Percentiles rank a stretch among this genome's conserved stretches.
phyloP scores from a whole-genome alignment of 2,329 filamentous ascomycete species.

The Tolypocladium tundrense region DNA sequence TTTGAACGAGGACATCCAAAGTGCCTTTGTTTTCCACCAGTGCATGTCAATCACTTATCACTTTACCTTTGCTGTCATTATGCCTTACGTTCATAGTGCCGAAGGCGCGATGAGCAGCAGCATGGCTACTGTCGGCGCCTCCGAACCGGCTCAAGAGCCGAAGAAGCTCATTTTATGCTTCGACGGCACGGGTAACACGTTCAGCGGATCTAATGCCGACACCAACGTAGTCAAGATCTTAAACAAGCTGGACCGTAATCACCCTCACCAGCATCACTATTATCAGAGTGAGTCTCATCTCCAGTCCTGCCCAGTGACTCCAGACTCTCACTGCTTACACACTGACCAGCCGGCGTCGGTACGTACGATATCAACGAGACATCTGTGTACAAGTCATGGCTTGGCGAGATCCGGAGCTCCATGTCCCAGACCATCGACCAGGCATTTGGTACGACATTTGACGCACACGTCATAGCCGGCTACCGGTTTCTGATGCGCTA shows the following conservation, averaged over 20 bases:
- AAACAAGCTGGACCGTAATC: conserved; percentile 32
- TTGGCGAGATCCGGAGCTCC: conserved; percentile 22
- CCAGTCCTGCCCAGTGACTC: not conserved
- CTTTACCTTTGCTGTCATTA: not conserved
- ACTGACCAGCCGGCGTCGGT: conserved; percentile 33
- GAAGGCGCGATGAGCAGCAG: not conserved
- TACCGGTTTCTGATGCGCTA: conserved; percentile 46
- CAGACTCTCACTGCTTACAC: not conserved
- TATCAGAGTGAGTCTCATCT: conserved; percentile 31
- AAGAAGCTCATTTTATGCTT: conserved; percentile 37
- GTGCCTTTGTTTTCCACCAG: not conserved
- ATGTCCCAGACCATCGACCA: conserved; percentile 30
- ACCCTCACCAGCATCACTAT: conserved; percentile 35
- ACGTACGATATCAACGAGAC: conserved; percentile 35
- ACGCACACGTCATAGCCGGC: conserved; percentile 39
- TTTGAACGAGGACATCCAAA: not conserved
- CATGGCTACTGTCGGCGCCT: not conserved
- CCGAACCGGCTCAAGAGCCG: conserved; percentile 7
- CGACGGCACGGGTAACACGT: conserved; percentile 37
- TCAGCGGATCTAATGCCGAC: conserved; percentile 34
- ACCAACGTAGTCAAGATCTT: conserved; percentile 44
- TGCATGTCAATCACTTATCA: too few relatives aligned
- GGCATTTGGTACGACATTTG: conserved; percentile 35
- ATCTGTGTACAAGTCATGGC: conserved; percentile 26
- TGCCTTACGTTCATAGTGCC: not conserved